phyloP scores from a whole-genome alignment of 306 rosid genomes.

The Citrullus mucosospermus region DNA sequence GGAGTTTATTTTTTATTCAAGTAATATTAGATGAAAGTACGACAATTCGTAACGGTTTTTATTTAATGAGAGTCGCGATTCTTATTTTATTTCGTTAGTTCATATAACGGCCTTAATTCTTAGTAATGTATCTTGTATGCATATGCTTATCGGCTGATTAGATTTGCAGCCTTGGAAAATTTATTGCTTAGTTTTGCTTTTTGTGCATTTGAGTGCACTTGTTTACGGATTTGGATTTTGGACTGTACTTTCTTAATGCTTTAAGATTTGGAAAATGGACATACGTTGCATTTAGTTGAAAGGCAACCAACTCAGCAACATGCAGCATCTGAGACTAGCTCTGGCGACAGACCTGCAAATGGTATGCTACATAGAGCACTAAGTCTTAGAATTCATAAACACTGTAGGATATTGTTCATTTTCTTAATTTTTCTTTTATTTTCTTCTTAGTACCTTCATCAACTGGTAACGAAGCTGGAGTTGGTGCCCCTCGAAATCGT shows the following conservation, averaged over 20 bases:
- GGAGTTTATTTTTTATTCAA: background rate
- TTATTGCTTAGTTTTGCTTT: background rate
- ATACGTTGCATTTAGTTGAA: constrained; percentile 90
- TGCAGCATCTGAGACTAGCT: constrained; percentile 28
- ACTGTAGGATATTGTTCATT: background rate
- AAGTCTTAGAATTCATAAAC: background rate
- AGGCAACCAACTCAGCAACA: constrained; percentile 71
- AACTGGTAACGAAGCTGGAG: constrained; percentile 48
- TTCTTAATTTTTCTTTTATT: constrained; percentile 13
- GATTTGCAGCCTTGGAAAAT: background rate
- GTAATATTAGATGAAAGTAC: background rate
- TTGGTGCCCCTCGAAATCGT: constrained; percentile 56
- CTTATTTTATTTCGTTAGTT: background rate
- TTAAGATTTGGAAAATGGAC: constrained; percentile 83
- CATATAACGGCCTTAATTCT: background rate
- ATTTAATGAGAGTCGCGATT: background rate
- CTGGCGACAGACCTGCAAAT: constrained; percentile 40
- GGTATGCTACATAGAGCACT: constrained; percentile 7
- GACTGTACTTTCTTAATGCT: constrained; percentile 36
- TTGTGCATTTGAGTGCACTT: background rate
- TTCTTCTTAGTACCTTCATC: background rate
- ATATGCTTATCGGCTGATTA: background rate
- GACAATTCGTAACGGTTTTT: background rate
- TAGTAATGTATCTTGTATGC: background rate
- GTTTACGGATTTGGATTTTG: background rate